A percentile compares a stretch with the other conserved stretches of the same genome.
These are phyloP conservation scores for Candida golubevii DNA, from an alignment of 805 yeast genomes.

Conservation along the genomic window DNA sequence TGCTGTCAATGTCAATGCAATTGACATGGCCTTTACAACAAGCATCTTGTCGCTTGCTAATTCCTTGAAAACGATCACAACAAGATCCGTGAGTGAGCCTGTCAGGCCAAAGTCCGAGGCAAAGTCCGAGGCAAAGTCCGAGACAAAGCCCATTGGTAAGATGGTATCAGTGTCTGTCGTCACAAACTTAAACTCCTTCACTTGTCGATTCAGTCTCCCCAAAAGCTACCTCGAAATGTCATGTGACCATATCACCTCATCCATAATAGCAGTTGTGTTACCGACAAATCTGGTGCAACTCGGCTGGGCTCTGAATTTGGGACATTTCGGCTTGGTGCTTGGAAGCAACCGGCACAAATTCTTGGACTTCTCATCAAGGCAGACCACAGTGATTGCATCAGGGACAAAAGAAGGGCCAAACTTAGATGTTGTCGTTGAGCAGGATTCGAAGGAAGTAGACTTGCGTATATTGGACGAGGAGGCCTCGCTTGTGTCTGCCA, in stretches of 20 bases:
- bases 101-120: not conserved
- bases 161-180: not conserved
- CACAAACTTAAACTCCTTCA: conserved; percentile 8
- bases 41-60: conserved; percentile 2
- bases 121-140: not conserved
- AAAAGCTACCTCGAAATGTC: conserved; percentile 8
- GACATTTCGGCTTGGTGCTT: conserved; percentile 1
- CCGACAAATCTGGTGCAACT: not conserved
- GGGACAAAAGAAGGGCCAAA: not conserved
- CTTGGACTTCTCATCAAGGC: conserved; percentile 1
- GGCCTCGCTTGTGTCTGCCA: not conserved
- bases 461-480: conserved; percentile 7
- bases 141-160: too few species aligned
- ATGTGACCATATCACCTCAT: not conserved
- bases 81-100: not conserved
- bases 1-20: conserved; percentile 6
- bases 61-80: not conserved
- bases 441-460: conserved; percentile 3
- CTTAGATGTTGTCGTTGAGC: conserved; percentile 1
- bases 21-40: conserved; percentile 6
- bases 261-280: not conserved
- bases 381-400: conserved; percentile 3
- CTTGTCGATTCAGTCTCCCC: conserved; percentile 2
- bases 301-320: conserved; percentile 7
- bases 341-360: not conserved